Evolutionary conservation across 2,329 filamentous ascomycete genomes (phyloP).

Genomic region (Epichloe festucae): DNA sequence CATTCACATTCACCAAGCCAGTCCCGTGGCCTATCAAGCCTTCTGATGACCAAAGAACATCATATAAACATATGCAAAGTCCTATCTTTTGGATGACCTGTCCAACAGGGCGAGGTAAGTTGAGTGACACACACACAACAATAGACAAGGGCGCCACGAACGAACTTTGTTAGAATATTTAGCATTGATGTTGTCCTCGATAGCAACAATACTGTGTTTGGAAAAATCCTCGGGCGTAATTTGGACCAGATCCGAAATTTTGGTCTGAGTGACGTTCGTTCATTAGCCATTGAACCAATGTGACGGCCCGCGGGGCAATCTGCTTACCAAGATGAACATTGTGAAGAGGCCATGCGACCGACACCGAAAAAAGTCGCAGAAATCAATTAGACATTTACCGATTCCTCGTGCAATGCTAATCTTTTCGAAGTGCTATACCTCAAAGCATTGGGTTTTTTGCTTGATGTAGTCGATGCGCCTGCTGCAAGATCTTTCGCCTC

Average conservation of each 20-base stretch:
- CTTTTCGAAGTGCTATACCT: neutral
- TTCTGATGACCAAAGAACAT: constrained; percentile 79
- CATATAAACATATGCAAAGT: constrained; percentile 86
- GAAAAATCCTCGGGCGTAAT: constrained; percentile 81
- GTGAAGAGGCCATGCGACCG: neutral
- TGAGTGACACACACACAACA: neutral
- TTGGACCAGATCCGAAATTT: constrained; percentile 86
- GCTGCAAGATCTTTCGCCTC: neutral
- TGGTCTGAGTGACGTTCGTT: constrained; percentile 47
- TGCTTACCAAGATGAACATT: constrained; percentile 40
- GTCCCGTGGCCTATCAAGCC: constrained; percentile 87
- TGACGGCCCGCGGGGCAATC: neutral
- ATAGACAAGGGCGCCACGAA: neutral
- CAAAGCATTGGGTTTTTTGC: neutral
- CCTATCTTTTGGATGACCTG: constrained; percentile 86
- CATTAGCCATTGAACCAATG: neutral
- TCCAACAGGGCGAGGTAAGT: constrained; percentile 2
- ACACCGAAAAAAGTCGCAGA: neutral
- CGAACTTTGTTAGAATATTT: constrained; percentile 88
- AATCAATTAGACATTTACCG: neutral
- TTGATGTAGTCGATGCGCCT: neutral
- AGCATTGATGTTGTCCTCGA: constrained; percentile 92
- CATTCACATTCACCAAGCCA: constrained; percentile 87
- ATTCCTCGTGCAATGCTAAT: neutral
- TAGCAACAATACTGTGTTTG: constrained; percentile 67